A percentile compares a stretch with the other conserved stretches of the same genome.
Conservation (phyloP, 768 basidiomycete species). For the Lactarius trivialis region DNA sequence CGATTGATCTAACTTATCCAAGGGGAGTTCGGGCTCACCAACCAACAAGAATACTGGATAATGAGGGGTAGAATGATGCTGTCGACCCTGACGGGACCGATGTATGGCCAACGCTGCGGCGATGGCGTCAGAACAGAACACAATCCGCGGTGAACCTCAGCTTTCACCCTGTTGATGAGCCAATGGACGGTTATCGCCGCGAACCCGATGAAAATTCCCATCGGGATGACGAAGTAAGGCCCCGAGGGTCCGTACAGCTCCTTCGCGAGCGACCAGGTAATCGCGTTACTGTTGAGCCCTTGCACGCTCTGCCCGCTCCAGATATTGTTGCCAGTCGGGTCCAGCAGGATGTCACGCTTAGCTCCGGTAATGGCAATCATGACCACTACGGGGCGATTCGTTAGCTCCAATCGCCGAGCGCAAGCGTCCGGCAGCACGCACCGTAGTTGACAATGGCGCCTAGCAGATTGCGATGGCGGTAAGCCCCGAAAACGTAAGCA, state of each 20-base stretch:
- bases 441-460: conserved; percentile 35
- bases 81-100: conserved; percentile 46
- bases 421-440: conserved; percentile 5
- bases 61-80: conserved; percentile 51
- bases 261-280: conserved; percentile 61
- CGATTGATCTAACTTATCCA: too few species aligned
- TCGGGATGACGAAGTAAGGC: conserved; percentile 50
- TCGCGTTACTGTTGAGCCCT: conserved; percentile 48
- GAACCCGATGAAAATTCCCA: conserved; percentile 49
- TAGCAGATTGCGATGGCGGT: neutral
- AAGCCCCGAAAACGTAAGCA: neutral
- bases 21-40: conserved; percentile 25
- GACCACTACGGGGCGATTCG: conserved; percentile 35
- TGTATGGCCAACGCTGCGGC: conserved; percentile 46
- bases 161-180: conserved; percentile 43
- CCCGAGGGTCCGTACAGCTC: conserved; percentile 48
- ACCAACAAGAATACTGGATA: conserved; percentile 39
- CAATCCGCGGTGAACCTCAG: neutral
- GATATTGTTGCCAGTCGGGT: conserved; percentile 50
- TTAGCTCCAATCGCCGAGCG: conserved; percentile 24
- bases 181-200: conserved; percentile 47
- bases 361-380: conserved; percentile 49
- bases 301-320: conserved; percentile 41
- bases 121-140: neutral
- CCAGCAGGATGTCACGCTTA: conserved; percentile 48